These are phyloP conservation scores for Claviceps lovelessii DNA, from an alignment of 2,329 filamentous ascomycete genomes.

Conservation along the genomic window DNA sequence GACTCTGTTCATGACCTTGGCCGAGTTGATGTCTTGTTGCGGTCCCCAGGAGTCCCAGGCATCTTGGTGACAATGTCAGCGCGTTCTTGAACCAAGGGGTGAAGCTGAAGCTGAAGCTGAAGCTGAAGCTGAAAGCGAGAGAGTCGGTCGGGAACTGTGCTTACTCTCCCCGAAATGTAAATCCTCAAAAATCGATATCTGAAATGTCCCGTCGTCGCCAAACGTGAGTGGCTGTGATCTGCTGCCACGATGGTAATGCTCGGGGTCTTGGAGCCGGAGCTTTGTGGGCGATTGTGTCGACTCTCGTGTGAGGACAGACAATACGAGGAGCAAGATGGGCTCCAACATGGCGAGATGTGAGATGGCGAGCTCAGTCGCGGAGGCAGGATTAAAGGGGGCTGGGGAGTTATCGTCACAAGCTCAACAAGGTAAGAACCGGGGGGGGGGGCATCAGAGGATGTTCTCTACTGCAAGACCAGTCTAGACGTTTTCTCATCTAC, in stretches of 20 bases:
- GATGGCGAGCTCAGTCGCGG: neutral
- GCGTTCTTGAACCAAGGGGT: no score
- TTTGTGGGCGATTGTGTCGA: neutral
- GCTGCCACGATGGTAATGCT: neutral
- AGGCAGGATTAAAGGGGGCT: no score
- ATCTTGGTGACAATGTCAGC: constrained; percentile 15
- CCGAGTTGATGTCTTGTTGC: constrained; percentile 41
- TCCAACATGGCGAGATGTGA: neutral
- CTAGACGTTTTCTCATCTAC: no score
- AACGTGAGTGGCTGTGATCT: constrained; percentile 17
- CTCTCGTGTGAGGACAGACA: neutral
- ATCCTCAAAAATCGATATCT: constrained; percentile 50
- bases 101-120: no score
- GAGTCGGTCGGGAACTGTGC: constrained; percentile 3
- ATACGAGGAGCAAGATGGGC: neutral
- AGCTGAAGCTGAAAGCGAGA: neutral
- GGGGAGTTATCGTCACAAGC: neutral
- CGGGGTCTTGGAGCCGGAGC: neutral
- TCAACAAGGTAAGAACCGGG: neutral
- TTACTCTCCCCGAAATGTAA: constrained; percentile 57
- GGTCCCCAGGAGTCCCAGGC: constrained; percentile 30
- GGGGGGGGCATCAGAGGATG: no score
- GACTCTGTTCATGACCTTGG: constrained; percentile 41
- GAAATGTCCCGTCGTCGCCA: constrained; percentile 30
- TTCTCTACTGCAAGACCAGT: no score